Evolutionary conservation across 1,139 yeast species (phyloP).

Genomic region (Pichia sp.): DNA sequence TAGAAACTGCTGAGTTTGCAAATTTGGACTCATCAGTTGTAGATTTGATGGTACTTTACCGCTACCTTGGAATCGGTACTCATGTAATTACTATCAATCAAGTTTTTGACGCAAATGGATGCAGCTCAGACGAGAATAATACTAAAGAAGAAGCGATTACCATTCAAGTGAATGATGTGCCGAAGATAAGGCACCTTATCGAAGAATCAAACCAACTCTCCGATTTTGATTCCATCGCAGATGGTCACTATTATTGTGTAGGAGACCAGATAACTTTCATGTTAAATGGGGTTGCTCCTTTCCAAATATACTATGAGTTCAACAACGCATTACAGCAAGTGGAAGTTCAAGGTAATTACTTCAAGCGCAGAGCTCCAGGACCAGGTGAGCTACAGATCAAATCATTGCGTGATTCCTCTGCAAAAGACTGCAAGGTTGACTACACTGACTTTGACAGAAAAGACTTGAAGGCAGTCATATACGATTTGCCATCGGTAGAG

Average conservation of each 20-base stretch:
- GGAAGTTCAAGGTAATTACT: slow-evolving; percentile 48
- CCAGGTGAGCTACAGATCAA: slow-evolving; percentile 72
- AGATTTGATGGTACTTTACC: slow-evolving; percentile 27
- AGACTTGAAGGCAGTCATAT: slow-evolving; percentile 52
- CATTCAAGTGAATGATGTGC: slow-evolving; percentile 61
- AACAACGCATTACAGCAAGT: slow-evolving; percentile 60
- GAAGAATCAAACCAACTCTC: slow-evolving; percentile 26
- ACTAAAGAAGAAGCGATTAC: slow-evolving; percentile 33
- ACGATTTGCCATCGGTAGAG: slow-evolving; percentile 88
- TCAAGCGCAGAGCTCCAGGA: slow-evolving; percentile 71
- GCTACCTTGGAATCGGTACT: slow-evolving; percentile 38
- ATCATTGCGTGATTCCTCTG: slow-evolving; percentile 71
- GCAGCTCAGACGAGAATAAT: slow-evolving; percentile 41
- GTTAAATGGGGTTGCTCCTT: slow-evolving; percentile 77
- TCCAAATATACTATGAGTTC: slow-evolving; percentile 68
- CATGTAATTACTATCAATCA: slow-evolving; percentile 56
- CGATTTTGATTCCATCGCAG: slow-evolving; percentile 28
- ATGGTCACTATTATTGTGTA: slow-evolving; percentile 64
- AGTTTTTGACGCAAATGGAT: slow-evolving; percentile 68
- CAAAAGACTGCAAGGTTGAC: slow-evolving; percentile 60
- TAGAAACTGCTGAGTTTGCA: slow-evolving; percentile 21
- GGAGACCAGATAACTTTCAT: slow-evolving; percentile 84
- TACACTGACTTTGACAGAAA: slow-evolving; percentile 38
- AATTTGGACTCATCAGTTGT: slow-evolving; percentile 22
- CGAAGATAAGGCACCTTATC: slow-evolving; percentile 46